These are phyloP conservation scores for Cadophora gregata DNA, from an alignment of 2,329 filamentous ascomycete species.

Conservation along the genomic window DNA sequence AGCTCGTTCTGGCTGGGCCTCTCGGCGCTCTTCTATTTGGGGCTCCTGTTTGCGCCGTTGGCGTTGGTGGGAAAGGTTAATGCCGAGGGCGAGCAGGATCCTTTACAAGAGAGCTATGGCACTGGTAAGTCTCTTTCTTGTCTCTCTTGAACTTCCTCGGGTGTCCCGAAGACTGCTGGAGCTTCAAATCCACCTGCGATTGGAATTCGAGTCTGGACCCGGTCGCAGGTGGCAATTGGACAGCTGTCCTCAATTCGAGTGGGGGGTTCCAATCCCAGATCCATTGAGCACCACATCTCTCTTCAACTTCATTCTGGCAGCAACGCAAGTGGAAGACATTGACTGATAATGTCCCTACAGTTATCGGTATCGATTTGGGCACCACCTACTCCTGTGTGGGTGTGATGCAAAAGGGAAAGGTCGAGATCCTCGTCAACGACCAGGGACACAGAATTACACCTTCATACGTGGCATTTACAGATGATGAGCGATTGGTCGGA, in stretches of 20 bases:
- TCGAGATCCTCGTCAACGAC: conserved; percentile 95
- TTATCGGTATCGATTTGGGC: conserved; percentile 95
- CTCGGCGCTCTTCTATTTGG: conserved; percentile 90
- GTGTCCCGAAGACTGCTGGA: background rate
- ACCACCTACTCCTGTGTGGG: conserved; percentile 90
- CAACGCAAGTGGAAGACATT: background rate
- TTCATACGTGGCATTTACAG: conserved; percentile 95
- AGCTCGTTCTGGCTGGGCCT: conserved; percentile 78
- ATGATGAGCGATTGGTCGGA: conserved; percentile 95
- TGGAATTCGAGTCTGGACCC: background rate
- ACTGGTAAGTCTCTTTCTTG: conserved; percentile 57
- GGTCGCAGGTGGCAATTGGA: background rate
- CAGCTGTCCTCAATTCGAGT: background rate
- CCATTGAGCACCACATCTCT: background rate
- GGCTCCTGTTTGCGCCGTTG: conserved; percentile 86
- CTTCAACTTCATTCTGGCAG: background rate
- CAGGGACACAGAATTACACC: conserved; percentile 97
- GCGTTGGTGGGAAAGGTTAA: conserved; percentile 79
- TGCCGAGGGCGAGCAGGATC: conserved; percentile 72
- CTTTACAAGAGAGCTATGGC: conserved; percentile 74
- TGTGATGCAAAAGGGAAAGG: conserved; percentile 95
- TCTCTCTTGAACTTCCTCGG: background rate
- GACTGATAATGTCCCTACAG: conserved; percentile 49
- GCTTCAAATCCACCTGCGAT: background rate
- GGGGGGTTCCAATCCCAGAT: background rate